phyloP scores from a whole-genome alignment of 73 alveolate genomes.

The Effrenium voratum region DNA sequence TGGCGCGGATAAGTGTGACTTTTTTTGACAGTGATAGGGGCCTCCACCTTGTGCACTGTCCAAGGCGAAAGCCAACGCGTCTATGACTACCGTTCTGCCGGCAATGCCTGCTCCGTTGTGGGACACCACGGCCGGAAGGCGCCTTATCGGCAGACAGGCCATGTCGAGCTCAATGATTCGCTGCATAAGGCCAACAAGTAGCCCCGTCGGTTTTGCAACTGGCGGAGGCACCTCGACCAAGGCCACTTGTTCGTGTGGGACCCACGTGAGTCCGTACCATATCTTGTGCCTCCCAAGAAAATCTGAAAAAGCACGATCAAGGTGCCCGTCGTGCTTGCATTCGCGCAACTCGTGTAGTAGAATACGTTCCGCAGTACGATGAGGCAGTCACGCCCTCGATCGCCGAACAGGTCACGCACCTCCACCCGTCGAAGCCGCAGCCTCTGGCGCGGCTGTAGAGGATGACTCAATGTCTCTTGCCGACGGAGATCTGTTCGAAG shows the following conservation, averaged over 20 bases:
- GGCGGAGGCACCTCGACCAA: neutral
- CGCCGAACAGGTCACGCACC: neutral
- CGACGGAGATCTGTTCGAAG: neutral
- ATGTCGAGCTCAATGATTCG: neutral
- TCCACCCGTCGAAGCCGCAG: neutral
- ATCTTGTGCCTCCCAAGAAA: neutral
- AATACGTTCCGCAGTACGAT: too few relatives aligned
- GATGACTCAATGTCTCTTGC: neutral
- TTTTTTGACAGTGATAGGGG: neutral
- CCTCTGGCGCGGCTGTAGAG: neutral
- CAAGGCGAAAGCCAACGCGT: neutral
- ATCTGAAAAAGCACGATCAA: neutral
- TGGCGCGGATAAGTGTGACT: neutral
- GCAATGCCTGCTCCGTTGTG: too few relatives aligned
- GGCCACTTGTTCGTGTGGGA: neutral
- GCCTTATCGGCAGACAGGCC: slow-evolving; percentile 5
- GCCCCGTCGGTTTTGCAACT: neutral
- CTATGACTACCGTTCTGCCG: too few relatives aligned
- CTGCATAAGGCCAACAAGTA: neutral
- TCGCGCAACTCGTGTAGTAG: too few relatives aligned
- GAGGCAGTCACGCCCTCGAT: neutral
- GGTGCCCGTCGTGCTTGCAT: neutral
- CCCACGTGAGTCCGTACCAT: neutral
- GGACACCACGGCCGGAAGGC: slow-evolving; percentile 18
- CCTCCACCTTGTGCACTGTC: neutral